A percentile compares a stretch with the other conserved stretches of the same genome.
Evolutionary conservation across 2,329 filamentous ascomycete species (phyloP).

Genomic region (Sclerotinia spermophila): DNA sequence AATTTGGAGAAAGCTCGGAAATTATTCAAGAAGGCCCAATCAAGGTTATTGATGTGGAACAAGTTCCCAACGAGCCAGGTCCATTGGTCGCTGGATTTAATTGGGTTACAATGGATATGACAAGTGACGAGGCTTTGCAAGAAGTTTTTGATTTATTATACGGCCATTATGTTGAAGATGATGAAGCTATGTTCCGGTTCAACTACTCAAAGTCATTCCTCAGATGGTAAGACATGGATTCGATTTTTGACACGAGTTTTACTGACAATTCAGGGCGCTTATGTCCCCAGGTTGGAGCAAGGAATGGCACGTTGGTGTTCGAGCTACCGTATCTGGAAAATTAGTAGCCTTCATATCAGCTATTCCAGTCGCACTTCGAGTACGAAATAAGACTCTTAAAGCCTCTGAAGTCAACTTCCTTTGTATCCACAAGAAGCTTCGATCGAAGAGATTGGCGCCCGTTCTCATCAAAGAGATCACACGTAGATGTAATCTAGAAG

Average conservation of each 20-base stretch:
- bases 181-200: slow-evolving; percentile 96
- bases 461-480: slow-evolving; percentile 98
- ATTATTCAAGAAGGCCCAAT: slow-evolving; percentile 75
- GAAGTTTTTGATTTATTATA: slow-evolving; percentile 91
- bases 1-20: slow-evolving; percentile 63
- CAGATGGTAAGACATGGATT: slow-evolving; percentile 63
- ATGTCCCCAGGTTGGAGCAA: slow-evolving; percentile 92
- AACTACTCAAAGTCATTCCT: slow-evolving; percentile 89
- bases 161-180: slow-evolving; percentile 95
- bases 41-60: slow-evolving; percentile 71
- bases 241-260: background rate
- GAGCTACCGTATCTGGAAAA: slow-evolving; percentile 76
- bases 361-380: slow-evolving; percentile 77
- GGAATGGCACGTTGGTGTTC: slow-evolving; percentile 93
- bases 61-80: slow-evolving; percentile 73
- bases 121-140: slow-evolving; percentile 70
- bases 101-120: slow-evolving; percentile 88
- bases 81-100: slow-evolving; percentile 80
- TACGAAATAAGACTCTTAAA: slow-evolving; percentile 70
- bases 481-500: slow-evolving; percentile 79
- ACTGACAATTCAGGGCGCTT: slow-evolving; percentile 63
- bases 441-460: slow-evolving; percentile 85
- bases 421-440: slow-evolving; percentile 96
- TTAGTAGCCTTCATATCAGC: slow-evolving; percentile 95
- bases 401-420: slow-evolving; percentile 97